Evolutionary conservation across 441 rosid genomes (phyloP).

Genomic region (Croton setiger): DNA sequence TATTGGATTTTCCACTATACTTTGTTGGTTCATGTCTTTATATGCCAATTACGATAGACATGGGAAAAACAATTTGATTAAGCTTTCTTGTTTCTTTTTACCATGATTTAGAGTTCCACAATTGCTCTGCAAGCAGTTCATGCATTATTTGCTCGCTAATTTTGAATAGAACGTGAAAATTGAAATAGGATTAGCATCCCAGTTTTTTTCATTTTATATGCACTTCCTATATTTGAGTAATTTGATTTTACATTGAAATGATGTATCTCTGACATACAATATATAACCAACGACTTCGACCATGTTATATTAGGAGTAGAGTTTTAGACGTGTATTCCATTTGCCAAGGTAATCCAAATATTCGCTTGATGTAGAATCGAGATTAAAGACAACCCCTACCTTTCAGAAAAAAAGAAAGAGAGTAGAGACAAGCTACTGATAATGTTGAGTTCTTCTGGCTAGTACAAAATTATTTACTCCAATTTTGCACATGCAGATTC

Average conservation of each 20-base stretch:
- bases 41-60: neutral
- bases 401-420: too few relatives aligned
- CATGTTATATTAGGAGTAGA: too few relatives aligned
- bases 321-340: too few relatives aligned
- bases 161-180: too few relatives aligned
- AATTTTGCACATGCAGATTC: conserved; percentile 24
- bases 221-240: too few relatives aligned
- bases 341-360: neutral
- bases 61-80: neutral
- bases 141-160: too few relatives aligned
- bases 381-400: neutral
- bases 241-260: too few relatives aligned
- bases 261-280: too few relatives aligned
- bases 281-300: too few relatives aligned
- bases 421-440: neutral
- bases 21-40: neutral
- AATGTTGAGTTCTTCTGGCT: neutral
- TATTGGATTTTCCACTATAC: neutral
- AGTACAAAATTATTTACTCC: neutral
- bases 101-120: neutral
- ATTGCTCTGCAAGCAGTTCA: neutral
- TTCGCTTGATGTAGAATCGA: neutral
- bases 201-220: too few relatives aligned
- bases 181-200: too few relatives aligned
- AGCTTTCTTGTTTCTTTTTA: neutral